Percentiles rank a stretch among this genome's conserved stretches.
These are phyloP conservation scores for Fusarium duplospermum DNA, from an alignment of 2,329 filamentous ascomycete species.

Conservation along the genomic window DNA sequence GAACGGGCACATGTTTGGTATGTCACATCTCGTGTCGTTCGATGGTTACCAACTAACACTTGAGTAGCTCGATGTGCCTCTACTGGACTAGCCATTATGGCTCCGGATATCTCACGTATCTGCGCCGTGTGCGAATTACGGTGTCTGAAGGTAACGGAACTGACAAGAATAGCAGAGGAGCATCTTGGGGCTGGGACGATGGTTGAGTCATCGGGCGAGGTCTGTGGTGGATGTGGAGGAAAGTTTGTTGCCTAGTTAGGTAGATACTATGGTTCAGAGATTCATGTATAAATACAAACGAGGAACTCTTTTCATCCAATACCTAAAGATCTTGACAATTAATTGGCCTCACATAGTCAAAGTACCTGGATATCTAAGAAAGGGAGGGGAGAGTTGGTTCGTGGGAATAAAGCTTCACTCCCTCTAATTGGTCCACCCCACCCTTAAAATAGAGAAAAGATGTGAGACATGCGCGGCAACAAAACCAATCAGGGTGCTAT, in stretches of 20 bases:
- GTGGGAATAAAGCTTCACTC: background rate
- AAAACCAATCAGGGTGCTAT: background rate
- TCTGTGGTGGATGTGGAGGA: constrained; percentile 56
- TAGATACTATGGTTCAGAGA: background rate
- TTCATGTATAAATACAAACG: background rate
- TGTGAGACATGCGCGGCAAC: constrained; percentile 20
- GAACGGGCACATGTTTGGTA: constrained; percentile 56
- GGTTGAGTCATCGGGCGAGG: constrained; percentile 48
- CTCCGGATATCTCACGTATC: constrained; percentile 63
- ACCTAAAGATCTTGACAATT: background rate
- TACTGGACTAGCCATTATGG: constrained; percentile 65
- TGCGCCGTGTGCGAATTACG: constrained; percentile 67
- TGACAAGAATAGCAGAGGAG: constrained; percentile 50
- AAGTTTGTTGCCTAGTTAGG: constrained; percentile 53
- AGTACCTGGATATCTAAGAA: background rate
- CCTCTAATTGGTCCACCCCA: background rate
- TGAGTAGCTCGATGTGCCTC: constrained; percentile 62
- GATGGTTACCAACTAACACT: background rate
- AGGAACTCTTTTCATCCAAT: background rate
- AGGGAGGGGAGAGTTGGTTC: background rate
- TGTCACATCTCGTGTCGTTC: constrained; percentile 18
- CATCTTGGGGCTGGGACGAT: constrained; percentile 44
- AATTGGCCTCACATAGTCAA: background rate
- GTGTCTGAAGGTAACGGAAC: constrained; percentile 59
- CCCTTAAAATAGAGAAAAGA: background rate